Conservation (phyloP, 345 rosid species). For the Citrus australasica region DNA sequence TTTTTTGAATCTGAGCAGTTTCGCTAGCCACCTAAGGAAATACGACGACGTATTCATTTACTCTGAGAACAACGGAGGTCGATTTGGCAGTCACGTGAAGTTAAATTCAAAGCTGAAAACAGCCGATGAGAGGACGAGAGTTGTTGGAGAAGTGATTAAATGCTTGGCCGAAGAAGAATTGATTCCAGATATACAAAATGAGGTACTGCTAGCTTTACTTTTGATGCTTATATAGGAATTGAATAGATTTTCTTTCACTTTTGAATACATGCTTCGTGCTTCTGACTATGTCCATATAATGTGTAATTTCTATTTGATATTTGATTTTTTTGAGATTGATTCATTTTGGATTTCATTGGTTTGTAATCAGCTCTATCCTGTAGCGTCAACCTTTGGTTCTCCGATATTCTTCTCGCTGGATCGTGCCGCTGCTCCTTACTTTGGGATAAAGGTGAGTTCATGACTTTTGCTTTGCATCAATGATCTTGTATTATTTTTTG, state of each 20-base stretch:
- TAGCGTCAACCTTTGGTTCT: slow-evolving; percentile 58
- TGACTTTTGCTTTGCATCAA: slow-evolving; percentile 5
- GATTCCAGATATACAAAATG: slow-evolving; percentile 85
- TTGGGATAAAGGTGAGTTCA: slow-evolving; percentile 70
- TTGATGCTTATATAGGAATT: neutral
- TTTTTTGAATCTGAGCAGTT: slow-evolving; percentile 39
- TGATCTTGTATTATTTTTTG: too few species aligned
- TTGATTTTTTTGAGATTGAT: neutral
- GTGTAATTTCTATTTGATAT: neutral
- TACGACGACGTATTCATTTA: slow-evolving; percentile 57
- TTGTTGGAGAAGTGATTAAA: slow-evolving; percentile 55
- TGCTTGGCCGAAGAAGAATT: slow-evolving; percentile 53
- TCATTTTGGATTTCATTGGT: slow-evolving; percentile 15
- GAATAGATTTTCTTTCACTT: neutral
- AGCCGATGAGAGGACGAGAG: slow-evolving; percentile 62
- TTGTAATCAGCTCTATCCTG: slow-evolving; percentile 67
- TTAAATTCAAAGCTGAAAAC: slow-evolving; percentile 41
- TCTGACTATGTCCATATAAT: neutral
- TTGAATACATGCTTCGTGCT: neutral
- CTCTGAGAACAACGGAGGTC: slow-evolving; percentile 25
- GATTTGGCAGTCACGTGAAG: slow-evolving; percentile 27
- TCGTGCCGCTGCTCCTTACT: slow-evolving; percentile 95
- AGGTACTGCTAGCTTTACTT: slow-evolving; percentile 41
- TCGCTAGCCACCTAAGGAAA: slow-evolving; percentile 51
- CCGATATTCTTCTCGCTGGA: slow-evolving; percentile 60